These are phyloP conservation scores for Xylaria flabelliformis DNA, from an alignment of 495 filamentous ascomycete genomes.

Conservation along the genomic window DNA sequence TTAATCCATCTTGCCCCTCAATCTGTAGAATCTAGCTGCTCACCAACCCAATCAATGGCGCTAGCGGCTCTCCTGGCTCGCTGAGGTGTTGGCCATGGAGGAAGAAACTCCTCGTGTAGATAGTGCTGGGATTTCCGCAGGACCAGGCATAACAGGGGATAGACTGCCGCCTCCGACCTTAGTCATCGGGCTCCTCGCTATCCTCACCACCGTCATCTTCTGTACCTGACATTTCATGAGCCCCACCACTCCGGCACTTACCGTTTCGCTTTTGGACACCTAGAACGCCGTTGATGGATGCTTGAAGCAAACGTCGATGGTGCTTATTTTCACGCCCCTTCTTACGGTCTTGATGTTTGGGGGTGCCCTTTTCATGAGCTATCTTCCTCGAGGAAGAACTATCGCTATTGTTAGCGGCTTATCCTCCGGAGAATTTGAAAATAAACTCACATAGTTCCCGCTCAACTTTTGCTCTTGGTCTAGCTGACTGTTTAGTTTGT, in stretches of 20 bases:
- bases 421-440: conserved; percentile 6
- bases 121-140: conserved; percentile 38
- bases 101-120: background rate
- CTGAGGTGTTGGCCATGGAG: background rate
- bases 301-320: conserved; percentile 40
- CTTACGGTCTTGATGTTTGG: conserved; percentile 44
- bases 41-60: background rate
- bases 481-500: conserved; percentile 92
- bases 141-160: conserved; percentile 61
- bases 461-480: conserved; percentile 95
- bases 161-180: conserved; percentile 53
- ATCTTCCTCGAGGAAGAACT: conserved; percentile 90
- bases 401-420: conserved; percentile 28
- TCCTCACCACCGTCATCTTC: conserved; percentile 48
- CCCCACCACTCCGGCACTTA: conserved; percentile 37
- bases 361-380: conserved; percentile 67
- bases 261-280: conserved; percentile 49
- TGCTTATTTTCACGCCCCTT: conserved; percentile 35
- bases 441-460: conserved; percentile 83
- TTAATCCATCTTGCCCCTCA: conserved; percentile 39
- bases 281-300: conserved; percentile 51
- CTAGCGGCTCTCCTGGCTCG: background rate
- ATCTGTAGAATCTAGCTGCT: conserved; percentile 30
- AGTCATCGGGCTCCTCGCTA: conserved; percentile 54
- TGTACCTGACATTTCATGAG: conserved; percentile 37